Evolutionary conservation across 148 eudicot genomes (phyloP).

Genomic region (Nepenthes gracilis): DNA sequence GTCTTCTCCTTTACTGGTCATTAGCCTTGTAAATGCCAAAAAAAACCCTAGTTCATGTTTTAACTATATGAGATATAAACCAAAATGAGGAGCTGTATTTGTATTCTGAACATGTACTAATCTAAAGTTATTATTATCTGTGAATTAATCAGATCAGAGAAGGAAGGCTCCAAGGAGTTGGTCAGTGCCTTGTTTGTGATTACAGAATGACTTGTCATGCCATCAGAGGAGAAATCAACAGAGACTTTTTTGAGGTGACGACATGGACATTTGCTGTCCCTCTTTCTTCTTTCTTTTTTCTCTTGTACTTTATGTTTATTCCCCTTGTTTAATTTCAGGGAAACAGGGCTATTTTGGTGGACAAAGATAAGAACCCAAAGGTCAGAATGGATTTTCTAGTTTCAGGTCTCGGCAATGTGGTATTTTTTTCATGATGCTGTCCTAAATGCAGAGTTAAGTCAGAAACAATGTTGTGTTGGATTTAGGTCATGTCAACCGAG

Average conservation of each 20-base stretch:
- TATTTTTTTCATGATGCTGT: not conserved
- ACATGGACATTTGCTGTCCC: not conserved
- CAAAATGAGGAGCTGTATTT: no score
- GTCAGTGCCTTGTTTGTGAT: slow-evolving; percentile 81
- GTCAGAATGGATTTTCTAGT: slow-evolving; percentile 18
- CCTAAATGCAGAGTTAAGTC: no score
- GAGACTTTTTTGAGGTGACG: slow-evolving; percentile 74
- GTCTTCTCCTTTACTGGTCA: no score
- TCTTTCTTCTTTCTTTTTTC: not conserved
- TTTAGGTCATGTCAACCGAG: no score
- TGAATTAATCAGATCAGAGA: slow-evolving; percentile 55
- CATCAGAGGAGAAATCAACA: slow-evolving; percentile 61
- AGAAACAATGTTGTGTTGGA: no score
- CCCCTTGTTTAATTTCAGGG: slow-evolving; percentile 44
- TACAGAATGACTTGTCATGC: slow-evolving; percentile 79
- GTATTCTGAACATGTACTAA: no score
- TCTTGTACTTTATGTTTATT: slow-evolving; percentile 3
- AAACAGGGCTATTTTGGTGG: slow-evolving; percentile 75
- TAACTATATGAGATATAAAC: no score
- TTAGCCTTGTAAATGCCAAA: no score
- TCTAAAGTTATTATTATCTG: not conserved
- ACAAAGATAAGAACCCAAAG: slow-evolving; percentile 88
- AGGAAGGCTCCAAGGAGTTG: slow-evolving; percentile 90
- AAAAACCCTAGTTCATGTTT: no score
- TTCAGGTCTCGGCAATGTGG: not conserved